These are phyloP conservation scores for Arthroderma sp. DNA, from an alignment of 2,329 filamentous ascomycete genomes.

Conservation along the genomic window DNA sequence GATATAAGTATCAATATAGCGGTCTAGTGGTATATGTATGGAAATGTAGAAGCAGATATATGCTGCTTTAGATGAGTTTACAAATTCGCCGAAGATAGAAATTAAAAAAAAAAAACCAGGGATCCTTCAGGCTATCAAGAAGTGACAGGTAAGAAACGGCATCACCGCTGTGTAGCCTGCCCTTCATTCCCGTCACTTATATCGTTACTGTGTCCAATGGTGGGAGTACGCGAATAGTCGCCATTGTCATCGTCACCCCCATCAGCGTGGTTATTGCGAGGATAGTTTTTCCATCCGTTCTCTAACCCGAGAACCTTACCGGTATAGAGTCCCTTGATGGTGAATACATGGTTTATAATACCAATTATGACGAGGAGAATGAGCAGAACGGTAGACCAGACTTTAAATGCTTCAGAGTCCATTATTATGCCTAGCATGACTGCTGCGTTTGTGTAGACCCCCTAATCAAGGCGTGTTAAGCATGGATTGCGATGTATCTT, in stretches of 20 bases:
- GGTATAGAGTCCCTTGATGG: constrained; percentile 18
- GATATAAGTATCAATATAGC: no score
- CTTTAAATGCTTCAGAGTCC: constrained; percentile 25
- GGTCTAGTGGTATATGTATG: no score
- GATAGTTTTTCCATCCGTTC: constrained; percentile 13
- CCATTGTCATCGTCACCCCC: not conserved
- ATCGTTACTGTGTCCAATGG: not conserved
- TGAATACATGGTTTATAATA: constrained; percentile 19
- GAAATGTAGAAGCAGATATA: no score
- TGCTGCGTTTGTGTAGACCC: constrained; percentile 28
- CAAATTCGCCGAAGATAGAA: no score
- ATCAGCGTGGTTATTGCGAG: not conserved
- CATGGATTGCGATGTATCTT: not conserved
- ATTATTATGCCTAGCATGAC: constrained; percentile 26
- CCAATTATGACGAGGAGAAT: constrained; percentile 24
- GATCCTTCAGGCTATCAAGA: no score
- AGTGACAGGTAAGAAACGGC: no score
- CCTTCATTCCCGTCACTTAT: not conserved
- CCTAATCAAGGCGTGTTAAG: constrained; percentile 13
- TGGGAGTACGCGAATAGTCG: no score
- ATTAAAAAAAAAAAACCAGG: no score
- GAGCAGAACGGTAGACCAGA: constrained; percentile 26
- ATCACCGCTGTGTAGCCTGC: not conserved
- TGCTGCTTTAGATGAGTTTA: no score
- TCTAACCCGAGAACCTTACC: constrained; percentile 21